phyloP scores from a whole-genome alignment of 441 rosid species.

The Euphorbia schlechtendalii region DNA sequence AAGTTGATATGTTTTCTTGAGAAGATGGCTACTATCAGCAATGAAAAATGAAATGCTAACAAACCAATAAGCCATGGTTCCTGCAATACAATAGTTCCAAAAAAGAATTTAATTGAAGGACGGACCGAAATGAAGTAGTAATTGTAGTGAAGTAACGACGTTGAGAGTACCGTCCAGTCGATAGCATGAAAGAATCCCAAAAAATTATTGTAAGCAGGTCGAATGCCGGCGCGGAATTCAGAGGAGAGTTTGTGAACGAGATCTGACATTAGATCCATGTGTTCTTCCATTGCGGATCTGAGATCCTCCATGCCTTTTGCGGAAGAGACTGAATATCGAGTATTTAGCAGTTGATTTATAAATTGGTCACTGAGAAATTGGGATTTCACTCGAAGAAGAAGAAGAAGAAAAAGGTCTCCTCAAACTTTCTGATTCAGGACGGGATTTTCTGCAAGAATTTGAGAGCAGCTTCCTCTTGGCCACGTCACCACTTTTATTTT shows the following conservation, averaged over 20 bases:
- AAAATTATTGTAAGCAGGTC: conserved; percentile 71
- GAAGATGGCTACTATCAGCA: conserved; percentile 44
- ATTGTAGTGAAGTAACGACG: neutral
- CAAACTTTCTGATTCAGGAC: neutral
- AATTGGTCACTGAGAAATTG: conserved; percentile 1
- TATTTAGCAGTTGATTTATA: neutral
- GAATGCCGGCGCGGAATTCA: conserved; percentile 68
- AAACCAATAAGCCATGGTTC: conserved; percentile 72
- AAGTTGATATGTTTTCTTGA: conserved; percentile 70
- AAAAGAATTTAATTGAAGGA: neutral
- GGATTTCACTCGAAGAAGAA: neutral
- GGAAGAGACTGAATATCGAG: neutral
- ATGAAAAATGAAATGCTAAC: conserved; percentile 51
- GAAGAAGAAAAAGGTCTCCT: neutral
- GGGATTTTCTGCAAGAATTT: too few relatives aligned
- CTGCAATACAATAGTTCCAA: neutral
- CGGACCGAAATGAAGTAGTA: neutral
- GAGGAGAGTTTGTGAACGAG: conserved; percentile 73
- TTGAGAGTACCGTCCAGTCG: conserved; percentile 68
- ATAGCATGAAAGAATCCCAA: conserved; percentile 84
- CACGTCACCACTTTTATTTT: too few relatives aligned
- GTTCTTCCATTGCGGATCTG: conserved; percentile 63
- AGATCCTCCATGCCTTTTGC: conserved; percentile 56
- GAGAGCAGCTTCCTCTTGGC: too few relatives aligned
- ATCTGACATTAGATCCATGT: conserved; percentile 77